Evolutionary conservation across 805 yeast species (phyloP), one percentile per base, ranked within the genome.

Genomic region (Dipodascus albidus): DNA sequence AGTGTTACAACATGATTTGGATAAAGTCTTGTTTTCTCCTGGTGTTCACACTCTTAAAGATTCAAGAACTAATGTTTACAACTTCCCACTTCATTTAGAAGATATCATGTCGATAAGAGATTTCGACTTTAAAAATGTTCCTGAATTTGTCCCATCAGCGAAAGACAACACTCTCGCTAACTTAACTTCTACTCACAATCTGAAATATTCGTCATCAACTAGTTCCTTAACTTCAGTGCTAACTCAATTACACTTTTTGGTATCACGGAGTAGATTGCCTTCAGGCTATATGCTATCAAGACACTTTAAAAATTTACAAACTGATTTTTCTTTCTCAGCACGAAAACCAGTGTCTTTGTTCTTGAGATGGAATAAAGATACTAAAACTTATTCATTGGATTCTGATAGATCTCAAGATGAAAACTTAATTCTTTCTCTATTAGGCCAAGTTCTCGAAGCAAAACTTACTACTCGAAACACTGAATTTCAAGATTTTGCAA

Each of bases 151-250:
- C 6, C 76, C 87, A 0, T 82, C 95, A 0, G 78, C 86, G 2
- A 78, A 78, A 60, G 96, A 91, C 69, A 56, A 63, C 11, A 62
- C 62, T 0, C 70, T 91, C 49, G 60, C 77, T 0, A 52, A 70
- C 2, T 65, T 84, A 8, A 82, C 91, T 0, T 58, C 60, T 4
- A 57, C 65, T 15, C 24, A 63, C 4, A 59, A 62, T 17, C 56
- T 56, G 27, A 64, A 66, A 53, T 91, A 74, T 63, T 79, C 77
- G 54, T 85, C 95, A 1, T 88, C 96, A 1, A 89, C 98, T 0
- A 85, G 95, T 19, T 85, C 96, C 1, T 77, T 91, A 86, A 90
- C 98, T 0, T 74, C 82, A 1, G 68, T 82, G 0, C 73, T 91
- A 48, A 73, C 82, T 2, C 95, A 89, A 50, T 71, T 91, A 55